Conservation (phyloP, 805 yeast species). For the Candida odintsovae region DNA sequence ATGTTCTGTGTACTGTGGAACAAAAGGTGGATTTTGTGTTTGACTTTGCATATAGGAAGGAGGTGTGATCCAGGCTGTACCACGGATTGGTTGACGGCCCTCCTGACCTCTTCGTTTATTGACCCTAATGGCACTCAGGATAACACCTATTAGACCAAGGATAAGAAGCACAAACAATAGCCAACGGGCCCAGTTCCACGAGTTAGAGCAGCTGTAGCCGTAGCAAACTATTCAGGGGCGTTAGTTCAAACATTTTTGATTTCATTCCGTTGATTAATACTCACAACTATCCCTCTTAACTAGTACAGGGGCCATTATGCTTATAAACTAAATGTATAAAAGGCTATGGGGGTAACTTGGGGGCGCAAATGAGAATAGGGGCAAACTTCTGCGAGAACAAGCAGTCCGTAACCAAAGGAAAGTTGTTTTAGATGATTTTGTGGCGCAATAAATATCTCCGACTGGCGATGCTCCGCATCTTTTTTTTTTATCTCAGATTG, state of each 20-base stretch:
- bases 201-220: constrained; percentile 15
- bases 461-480: too few species aligned
- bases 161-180: constrained; percentile 50
- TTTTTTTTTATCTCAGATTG: too few species aligned
- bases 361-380: too few species aligned
- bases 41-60: constrained; percentile 48
- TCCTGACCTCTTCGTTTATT: constrained; percentile 43
- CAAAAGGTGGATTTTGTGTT: constrained; percentile 44
- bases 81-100: constrained; percentile 56
- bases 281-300: neutral
- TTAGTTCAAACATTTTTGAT: neutral
- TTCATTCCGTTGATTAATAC: neutral
- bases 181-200: constrained; percentile 30
- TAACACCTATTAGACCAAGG: constrained; percentile 38
- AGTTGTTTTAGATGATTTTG: too few species aligned
- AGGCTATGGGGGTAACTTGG: too few species aligned
- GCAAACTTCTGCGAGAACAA: neutral
- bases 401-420: neutral
- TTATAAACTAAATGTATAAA: too few species aligned
- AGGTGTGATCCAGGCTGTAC: constrained; percentile 86
- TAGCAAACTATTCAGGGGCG: constrained; percentile 4
- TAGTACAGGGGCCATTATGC: neutral
- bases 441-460: too few species aligned
- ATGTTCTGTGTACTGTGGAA: constrained; percentile 62
- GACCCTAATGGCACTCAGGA: constrained; percentile 45